A percentile compares a stretch with the other conserved stretches of the same genome.
Conservation (phyloP, 306 rosid species). For the Cyclanthera cordifolia region DNA sequence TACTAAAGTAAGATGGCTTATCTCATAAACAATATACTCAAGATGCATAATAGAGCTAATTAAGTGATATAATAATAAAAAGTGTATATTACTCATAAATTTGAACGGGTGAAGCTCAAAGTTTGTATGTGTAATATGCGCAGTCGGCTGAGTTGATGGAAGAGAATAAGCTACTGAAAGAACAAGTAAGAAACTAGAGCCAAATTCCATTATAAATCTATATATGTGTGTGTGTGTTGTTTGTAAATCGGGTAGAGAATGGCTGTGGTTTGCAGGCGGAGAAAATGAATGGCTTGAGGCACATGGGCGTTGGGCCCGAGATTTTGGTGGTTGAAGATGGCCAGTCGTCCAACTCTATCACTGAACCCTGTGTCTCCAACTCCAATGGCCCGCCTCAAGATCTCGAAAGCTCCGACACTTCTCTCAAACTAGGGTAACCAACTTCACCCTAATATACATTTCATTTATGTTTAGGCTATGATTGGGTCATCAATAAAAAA, state of each 20-base stretch:
- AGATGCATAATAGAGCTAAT: no score
- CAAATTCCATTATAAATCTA: background rate
- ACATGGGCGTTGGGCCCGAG: constrained; percentile 32
- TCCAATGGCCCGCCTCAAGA: constrained; percentile 55
- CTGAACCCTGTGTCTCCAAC: constrained; percentile 35
- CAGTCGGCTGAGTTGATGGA: constrained; percentile 58
- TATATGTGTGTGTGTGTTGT: no score
- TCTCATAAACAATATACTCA: no score
- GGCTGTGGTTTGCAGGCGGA: constrained; percentile 29
- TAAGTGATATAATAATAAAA: no score
- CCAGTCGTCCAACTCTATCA: constrained; percentile 72
- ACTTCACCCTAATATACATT: background rate
- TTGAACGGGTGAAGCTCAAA: background rate
- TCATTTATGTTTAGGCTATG: background rate
- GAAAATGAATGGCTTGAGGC: constrained; percentile 18
- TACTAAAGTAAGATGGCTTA: no score
- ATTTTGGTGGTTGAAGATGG: constrained; percentile 44
- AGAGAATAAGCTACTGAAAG: constrained; percentile 61
- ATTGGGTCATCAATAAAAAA: no score
- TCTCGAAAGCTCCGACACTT: constrained; percentile 63
- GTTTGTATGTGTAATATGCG: background rate
- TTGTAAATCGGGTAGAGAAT: background rate
- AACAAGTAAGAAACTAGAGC: constrained; percentile 28
- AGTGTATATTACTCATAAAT: no score
- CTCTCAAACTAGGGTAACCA: constrained; percentile 78